Percentiles rank a stretch among this genome's conserved stretches.
phyloP scores from a whole-genome alignment of 208 protist species.

The Leishmania guyanensis region DNA sequence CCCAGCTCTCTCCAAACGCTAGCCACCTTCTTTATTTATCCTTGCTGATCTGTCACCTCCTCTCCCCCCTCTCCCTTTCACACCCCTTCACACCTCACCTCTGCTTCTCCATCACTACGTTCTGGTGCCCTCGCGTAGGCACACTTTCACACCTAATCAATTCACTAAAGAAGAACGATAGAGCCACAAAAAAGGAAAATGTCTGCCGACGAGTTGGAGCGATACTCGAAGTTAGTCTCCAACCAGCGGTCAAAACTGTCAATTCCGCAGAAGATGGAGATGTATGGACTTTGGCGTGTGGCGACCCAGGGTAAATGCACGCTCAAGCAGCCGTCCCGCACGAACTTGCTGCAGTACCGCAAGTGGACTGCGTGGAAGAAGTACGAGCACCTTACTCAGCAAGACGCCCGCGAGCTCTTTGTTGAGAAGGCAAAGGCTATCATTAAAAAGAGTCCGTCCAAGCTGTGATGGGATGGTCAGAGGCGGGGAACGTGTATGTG shows the following conservation, averaged over 20 bases:
- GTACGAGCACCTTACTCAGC: conserved; percentile 63
- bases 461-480: conserved; percentile 37
- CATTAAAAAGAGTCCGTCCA: conserved; percentile 40
- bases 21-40: background rate
- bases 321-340: conserved; percentile 49
- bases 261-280: conserved; percentile 72
- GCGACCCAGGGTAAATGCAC: conserved; percentile 69
- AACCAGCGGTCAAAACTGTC: conserved; percentile 54
- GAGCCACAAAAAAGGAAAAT: conserved; percentile 3
- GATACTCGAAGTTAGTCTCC: conserved; percentile 42
- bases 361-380: conserved; percentile 88
- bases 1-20: background rate
- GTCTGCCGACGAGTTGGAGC: conserved; percentile 49
- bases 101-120: background rate
- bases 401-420: conserved; percentile 80
- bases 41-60: background rate
- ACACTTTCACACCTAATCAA: background rate
- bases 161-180: background rate
- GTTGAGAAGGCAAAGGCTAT: conserved; percentile 57
- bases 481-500: background rate
- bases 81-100: background rate
- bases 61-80: background rate
- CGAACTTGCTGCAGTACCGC: conserved; percentile 62
- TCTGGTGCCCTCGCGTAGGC: background rate
- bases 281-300: conserved; percentile 89